Conservation (phyloP, 139 green algal species). For the Chlamydomonas sp. region DNA sequence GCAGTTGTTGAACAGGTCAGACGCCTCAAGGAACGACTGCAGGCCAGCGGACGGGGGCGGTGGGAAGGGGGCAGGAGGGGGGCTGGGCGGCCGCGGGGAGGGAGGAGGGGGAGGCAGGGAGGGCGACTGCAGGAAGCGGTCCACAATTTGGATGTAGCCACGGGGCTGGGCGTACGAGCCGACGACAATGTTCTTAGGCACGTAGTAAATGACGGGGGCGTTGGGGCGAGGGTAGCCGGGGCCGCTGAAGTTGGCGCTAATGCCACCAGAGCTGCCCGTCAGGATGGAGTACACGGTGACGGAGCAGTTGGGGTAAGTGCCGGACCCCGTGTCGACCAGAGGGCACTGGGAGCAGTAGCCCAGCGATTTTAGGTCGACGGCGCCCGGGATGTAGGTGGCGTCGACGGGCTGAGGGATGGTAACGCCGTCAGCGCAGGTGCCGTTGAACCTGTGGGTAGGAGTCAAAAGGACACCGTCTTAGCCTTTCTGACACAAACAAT, state of each 20-base stretch:
- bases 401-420: neutral
- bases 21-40: neutral
- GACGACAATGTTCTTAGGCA: slow-evolving; percentile 14
- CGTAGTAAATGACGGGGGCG: slow-evolving; percentile 3
- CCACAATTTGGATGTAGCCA: slow-evolving; percentile 18
- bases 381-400: neutral
- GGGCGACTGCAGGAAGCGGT: slow-evolving; percentile 31
- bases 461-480: too few relatives aligned
- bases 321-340: neutral
- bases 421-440: slow-evolving; percentile 3
- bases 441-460: neutral
- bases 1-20: neutral
- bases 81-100: slow-evolving; percentile 16
- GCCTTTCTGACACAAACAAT: neutral
- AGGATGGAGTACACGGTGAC: slow-evolving; percentile 12
- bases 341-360: slow-evolving; percentile 29
- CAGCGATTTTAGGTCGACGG: neutral
- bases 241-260: neutral
- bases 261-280: slow-evolving; percentile 6
- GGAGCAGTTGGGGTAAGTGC: neutral
- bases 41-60: slow-evolving; percentile 16
- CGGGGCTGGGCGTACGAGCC: neutral
- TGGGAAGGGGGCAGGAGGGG: slow-evolving; percentile 9
- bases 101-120: slow-evolving; percentile 19
- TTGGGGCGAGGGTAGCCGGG: neutral